phyloP scores from a whole-genome alignment of 495 filamentous ascomycete species.

The Tuber borchii region DNA sequence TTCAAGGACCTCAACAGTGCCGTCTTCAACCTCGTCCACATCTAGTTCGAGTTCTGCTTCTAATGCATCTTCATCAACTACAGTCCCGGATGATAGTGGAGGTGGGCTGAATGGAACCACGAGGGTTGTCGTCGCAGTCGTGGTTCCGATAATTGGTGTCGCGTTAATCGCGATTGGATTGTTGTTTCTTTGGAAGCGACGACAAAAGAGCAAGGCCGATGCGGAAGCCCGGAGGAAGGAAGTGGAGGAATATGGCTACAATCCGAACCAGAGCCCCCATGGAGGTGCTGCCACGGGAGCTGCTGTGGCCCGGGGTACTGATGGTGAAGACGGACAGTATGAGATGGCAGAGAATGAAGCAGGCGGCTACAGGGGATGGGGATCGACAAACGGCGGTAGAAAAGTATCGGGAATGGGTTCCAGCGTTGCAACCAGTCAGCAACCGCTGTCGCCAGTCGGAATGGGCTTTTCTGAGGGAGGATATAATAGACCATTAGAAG shows the following conservation, averaged over 20 bases:
- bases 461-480: constrained; percentile 65
- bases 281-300: constrained; percentile 56
- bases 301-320: constrained; percentile 47
- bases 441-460: constrained; percentile 48
- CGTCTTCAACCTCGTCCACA: neutral
- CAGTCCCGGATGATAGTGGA: constrained; percentile 8
- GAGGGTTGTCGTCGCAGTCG: constrained; percentile 85
- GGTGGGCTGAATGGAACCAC: constrained; percentile 55
- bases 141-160: constrained; percentile 84
- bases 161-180: constrained; percentile 69
- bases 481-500: constrained; percentile 47
- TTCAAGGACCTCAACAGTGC: neutral
- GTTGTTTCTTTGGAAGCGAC: constrained; percentile 78
- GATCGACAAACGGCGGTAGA: constrained; percentile 64
- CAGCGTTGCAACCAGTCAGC: constrained; percentile 55
- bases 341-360: constrained; percentile 63
- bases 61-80: constrained; percentile 15
- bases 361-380: constrained; percentile 90
- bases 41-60: constrained; percentile 8
- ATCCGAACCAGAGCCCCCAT: constrained; percentile 86
- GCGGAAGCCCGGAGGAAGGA: constrained; percentile 87
- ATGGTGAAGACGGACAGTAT: constrained; percentile 48
- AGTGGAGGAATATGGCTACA: constrained; percentile 92
- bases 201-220: constrained; percentile 74
- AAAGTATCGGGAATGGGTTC: constrained; percentile 85